Percentiles rank a stretch among this genome's conserved stretches.
These are phyloP conservation scores for Aschersonia sp. DNA, from an alignment of 2,329 filamentous ascomycete genomes.

Conservation along the genomic window DNA sequence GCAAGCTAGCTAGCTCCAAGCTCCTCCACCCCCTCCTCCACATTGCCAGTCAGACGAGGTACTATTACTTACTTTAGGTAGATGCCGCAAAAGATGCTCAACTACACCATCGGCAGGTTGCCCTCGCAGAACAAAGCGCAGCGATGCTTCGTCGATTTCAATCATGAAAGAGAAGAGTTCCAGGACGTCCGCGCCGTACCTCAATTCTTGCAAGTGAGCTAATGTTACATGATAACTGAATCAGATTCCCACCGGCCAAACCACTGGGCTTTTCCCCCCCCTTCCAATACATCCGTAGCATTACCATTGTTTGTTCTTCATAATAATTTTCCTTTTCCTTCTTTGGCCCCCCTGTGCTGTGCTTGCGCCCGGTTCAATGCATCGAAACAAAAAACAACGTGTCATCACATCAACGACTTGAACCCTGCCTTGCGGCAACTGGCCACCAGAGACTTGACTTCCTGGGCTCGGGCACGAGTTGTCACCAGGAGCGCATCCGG, in stretches of 20 bases:
- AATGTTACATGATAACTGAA: background rate
- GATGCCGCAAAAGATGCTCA: too few species aligned
- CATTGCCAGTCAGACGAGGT: too few species aligned
- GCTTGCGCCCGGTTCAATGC: background rate
- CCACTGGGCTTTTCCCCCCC: background rate
- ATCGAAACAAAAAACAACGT: background rate
- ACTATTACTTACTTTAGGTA: too few species aligned
- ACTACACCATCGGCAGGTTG: too few species aligned
- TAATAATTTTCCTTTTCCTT: background rate
- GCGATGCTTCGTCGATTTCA: too few species aligned
- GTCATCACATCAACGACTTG: slow-evolving; percentile 8
- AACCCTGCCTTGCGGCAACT: slow-evolving; percentile 11
- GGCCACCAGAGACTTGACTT: slow-evolving; percentile 13
- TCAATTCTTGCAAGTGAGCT: background rate
- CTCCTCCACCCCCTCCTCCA: too few species aligned
- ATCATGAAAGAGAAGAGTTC: too few species aligned
- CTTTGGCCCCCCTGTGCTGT: background rate
- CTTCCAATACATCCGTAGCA: background rate
- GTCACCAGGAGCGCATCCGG: slow-evolving; percentile 14
- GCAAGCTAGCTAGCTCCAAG: too few species aligned
- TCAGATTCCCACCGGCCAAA: background rate
- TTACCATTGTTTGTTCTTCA: background rate
- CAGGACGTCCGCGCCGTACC: background rate
- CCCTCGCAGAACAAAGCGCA: too few species aligned
- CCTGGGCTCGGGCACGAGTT: slow-evolving; percentile 12